These are phyloP conservation scores for Nymphaea thermarum DNA, from an alignment of 164 flowering plant genomes.

Conservation along the genomic window DNA sequence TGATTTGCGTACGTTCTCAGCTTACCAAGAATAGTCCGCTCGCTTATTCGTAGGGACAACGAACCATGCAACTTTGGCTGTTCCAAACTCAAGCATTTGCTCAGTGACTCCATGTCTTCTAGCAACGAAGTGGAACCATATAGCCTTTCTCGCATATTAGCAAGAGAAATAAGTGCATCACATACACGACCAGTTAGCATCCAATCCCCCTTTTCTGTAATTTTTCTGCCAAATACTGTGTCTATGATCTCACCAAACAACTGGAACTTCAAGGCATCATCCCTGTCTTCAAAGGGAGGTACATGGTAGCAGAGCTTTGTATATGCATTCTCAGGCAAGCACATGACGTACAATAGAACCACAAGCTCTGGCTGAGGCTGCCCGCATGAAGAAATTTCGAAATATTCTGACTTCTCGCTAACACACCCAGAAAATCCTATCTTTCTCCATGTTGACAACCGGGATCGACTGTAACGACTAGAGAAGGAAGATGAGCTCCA, in stretches of 20 bases:
- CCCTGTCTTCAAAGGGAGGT: conserved; percentile 10
- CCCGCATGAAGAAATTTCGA: conserved; percentile 68
- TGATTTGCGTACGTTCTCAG: conserved; percentile 38
- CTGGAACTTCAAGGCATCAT: not conserved
- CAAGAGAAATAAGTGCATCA: conserved; percentile 52
- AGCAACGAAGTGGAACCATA: conserved; percentile 43
- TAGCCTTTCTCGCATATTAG: conserved; percentile 52
- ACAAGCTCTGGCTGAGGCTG: conserved; percentile 75
- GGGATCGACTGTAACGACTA: conserved; percentile 42
- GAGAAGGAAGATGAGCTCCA: conserved; percentile 56
- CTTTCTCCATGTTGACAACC: conserved; percentile 71
- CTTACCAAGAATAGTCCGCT: conserved; percentile 61
- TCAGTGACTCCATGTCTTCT: conserved; percentile 38
- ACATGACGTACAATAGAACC: conserved; percentile 45
- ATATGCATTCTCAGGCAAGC: conserved; percentile 46
- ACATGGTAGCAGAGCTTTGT: conserved; percentile 28
- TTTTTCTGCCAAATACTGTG: conserved; percentile 5
- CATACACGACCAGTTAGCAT: conserved; percentile 43
- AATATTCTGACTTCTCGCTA: conserved; percentile 67
- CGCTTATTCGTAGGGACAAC: conserved; percentile 57
- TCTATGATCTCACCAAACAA: not conserved
- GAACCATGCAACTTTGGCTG: conserved; percentile 63
- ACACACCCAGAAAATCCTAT: conserved; percentile 46
- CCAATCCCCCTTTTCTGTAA: conserved; percentile 23
- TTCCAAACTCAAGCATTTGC: conserved; percentile 15